Conservation (phyloP, 352 stramenopile species). For the Bremia lactucae region DNA sequence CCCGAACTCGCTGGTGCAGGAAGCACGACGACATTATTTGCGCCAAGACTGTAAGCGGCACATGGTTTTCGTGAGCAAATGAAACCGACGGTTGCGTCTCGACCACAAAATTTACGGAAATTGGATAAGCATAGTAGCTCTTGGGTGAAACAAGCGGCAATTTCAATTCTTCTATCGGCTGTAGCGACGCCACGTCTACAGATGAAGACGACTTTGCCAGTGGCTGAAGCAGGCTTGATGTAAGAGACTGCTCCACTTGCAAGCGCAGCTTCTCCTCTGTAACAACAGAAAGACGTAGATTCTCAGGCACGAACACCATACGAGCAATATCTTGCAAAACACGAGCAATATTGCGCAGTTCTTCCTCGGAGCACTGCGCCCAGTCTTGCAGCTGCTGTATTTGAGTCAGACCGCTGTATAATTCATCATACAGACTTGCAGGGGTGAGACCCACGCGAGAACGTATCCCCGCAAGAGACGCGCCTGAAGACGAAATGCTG, state of each 20-base stretch:
- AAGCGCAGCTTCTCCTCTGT: slow-evolving; percentile 58
- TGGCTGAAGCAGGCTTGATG: slow-evolving; percentile 35
- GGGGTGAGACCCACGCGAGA: slow-evolving; percentile 48
- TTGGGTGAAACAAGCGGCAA: slow-evolving; percentile 23
- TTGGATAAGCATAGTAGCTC: slow-evolving; percentile 63
- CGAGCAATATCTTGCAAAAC: slow-evolving; percentile 51
- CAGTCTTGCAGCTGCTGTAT: slow-evolving; percentile 69
- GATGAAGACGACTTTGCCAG: slow-evolving; percentile 14
- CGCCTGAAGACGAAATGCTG: slow-evolving; percentile 58
- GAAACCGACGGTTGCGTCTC: slow-evolving; percentile 61
- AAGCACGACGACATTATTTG: slow-evolving; percentile 82
- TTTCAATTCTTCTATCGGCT: slow-evolving; percentile 13
- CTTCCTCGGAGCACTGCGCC: slow-evolving; percentile 54
- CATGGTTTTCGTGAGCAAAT: slow-evolving; percentile 64
- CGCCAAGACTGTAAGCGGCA: slow-evolving; percentile 57
- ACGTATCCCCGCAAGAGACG: slow-evolving; percentile 44
- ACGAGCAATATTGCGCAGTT: slow-evolving; percentile 40
- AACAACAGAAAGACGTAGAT: slow-evolving; percentile 57
- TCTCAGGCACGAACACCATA: slow-evolving; percentile 41
- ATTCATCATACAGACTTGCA: slow-evolving; percentile 44
- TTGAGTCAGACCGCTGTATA: slow-evolving; percentile 62
- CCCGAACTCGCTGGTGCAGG: slow-evolving; percentile 70
- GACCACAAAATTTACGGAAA: slow-evolving; percentile 80
- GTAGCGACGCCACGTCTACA: slow-evolving; percentile 10
- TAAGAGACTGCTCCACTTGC: slow-evolving; percentile 36